phyloP scores from a whole-genome alignment of 306 rosid species.

The Parietaria judaica region DNA sequence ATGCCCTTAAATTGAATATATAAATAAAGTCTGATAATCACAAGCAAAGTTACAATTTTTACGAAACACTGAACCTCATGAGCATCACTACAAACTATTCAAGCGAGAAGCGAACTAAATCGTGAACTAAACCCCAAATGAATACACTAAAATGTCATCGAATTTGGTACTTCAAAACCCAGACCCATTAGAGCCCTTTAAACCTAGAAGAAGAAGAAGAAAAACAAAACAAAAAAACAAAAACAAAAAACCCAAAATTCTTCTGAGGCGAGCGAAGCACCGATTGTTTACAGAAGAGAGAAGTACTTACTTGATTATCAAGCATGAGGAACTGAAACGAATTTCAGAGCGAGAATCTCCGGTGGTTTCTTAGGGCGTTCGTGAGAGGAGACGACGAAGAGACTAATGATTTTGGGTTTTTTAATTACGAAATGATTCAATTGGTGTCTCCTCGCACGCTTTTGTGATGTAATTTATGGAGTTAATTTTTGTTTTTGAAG shows the following conservation, averaged over 20 bases:
- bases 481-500: background rate
- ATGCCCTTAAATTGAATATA: no score
- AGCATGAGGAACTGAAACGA: conserved; percentile 7
- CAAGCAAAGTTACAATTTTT: no score
- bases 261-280: no score
- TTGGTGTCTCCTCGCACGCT: background rate
- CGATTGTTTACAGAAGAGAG: background rate
- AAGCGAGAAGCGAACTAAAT: background rate
- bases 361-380: conserved; percentile 5
- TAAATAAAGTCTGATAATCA: no score
- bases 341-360: background rate
- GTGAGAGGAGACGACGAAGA: conserved; percentile 7
- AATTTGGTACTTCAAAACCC: background rate
- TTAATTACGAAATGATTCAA: background rate
- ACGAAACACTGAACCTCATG: background rate
- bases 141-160: background rate
- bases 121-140: no score
- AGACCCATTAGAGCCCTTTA: background rate
- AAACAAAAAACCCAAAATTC: no score
- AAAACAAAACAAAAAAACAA: background rate
- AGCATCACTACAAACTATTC: background rate
- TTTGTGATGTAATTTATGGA: conserved; percentile 11
- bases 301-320: conserved; percentile 14
- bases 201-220: no score
- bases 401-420: background rate